Evolutionary conservation across 129 eudicot species (phyloP), one percentile per base, ranked within the genome.

Genomic region (Saposhnikovia divaricata): DNA sequence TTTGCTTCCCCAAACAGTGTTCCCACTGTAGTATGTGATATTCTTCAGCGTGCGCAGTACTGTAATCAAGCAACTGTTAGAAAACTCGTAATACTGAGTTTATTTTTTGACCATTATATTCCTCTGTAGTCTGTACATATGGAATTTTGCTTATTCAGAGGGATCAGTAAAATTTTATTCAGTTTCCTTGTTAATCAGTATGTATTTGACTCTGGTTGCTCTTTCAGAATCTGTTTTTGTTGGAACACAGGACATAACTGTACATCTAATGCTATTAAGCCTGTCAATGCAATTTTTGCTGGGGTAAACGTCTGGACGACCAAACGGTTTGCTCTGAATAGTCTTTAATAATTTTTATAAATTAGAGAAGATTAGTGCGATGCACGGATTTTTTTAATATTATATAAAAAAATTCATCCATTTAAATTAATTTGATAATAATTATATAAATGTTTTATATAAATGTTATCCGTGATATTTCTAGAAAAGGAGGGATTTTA

Each of bases 71-170:
- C 46, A 72, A 72, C 76, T 72, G 14, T 34, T 69, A 69, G 23
- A 69, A 13, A 69, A 37, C 74, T 71, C 75, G 3, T 5, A 39
- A 71, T 9, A 34, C 19, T 31, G 47, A 16, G 75, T 39, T 71
- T 47, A 39, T 38, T 71, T 70, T 71, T 71, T 71, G 13, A 14
- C 75, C 74, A 31, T 69, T 69, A 37, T 39, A 15, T 39, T 71
- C 75, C 75, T 71, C 25, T 71, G 75, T 71, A 71, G 75, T 71
- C 75, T n/a, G n/a, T n/a, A n/a, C 45, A 71, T 71, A 71, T 71
- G 47, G 27, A 71, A 39, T 71, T 71, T 66, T 66, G 72, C 42
- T 12, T 66, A 12, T 28, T 66, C 40, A 28, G 39, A 31, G 42
- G 40, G 40, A 34, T 66, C 42, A 28, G 72, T 23, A 66, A 66